Base-by-base conservation (phyloP, 768 basidiomycete genomes). In the Neoboletus brunneissimus region DNA sequence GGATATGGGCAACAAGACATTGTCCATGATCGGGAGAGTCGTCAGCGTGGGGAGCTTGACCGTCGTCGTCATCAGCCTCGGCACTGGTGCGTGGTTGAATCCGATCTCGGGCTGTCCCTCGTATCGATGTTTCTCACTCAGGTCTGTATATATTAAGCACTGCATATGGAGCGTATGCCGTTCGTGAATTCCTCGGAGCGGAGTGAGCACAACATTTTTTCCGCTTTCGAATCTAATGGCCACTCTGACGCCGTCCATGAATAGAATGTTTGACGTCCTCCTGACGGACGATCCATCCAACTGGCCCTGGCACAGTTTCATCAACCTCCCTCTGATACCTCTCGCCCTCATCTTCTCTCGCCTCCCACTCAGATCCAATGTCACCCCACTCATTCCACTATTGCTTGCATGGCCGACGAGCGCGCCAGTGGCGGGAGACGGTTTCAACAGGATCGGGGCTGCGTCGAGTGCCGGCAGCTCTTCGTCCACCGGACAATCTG, bases 291-390 rank as follows among this genome's bases (percentile, higher is more conserved):
- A 91, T 64, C 85, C 85, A 1, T 72, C 75, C 40, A 82, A 85
- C 51, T 92, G 90, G 90, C 85, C 87, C 1, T 85, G 84, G 82
- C 81, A 84, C 44, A 86, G 88, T 37, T 89, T 81, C 72, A 68
- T 89, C 66, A 86, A 91, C 67, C 82, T 92, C 16, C 88, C 88
- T 8, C 70, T 87, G 34, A 78, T 92, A 40, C 88, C 90, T 0
- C 67, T 89, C 43, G 77, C 80, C 27, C 83, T 92, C 58, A 76
- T 91, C 64, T 71, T 83, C 31, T 81, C 87, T 32, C 84, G 87
- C 40, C 77, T 84, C 42, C 76, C 78, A 53, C 41, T 73, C 20
- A 70, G 64, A 37, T 69, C 67, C 23, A 60, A 58, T 18, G 53
- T 71, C 15, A 59, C 71, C 0, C 69, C 64, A 0, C 58, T 65